Conservation (phyloP, 2,329 filamentous ascomycete species). For the Allantophomopsis lycopodina region DNA sequence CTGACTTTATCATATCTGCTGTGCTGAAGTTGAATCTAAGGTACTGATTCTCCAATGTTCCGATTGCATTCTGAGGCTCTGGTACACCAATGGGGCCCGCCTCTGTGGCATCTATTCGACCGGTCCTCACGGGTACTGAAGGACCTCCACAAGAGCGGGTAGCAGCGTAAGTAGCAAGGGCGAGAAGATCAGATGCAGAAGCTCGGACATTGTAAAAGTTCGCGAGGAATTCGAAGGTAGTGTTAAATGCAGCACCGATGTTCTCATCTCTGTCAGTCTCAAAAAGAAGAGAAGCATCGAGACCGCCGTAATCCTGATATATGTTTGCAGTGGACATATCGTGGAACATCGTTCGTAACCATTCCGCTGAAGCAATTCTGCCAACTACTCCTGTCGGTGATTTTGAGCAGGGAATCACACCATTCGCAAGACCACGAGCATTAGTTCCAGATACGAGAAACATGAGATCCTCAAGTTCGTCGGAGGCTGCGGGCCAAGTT, state of each 20-base stretch:
- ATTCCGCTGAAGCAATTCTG: conserved; percentile 44
- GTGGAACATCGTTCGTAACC: conserved; percentile 45
- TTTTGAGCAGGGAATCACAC: conserved; percentile 36
- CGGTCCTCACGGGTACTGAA: conserved; percentile 34
- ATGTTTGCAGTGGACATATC: conserved; percentile 40
- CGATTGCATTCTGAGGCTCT: conserved; percentile 27
- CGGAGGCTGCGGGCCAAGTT: conserved; percentile 45
- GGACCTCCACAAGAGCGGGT: conserved; percentile 46
- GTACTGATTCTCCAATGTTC: conserved; percentile 39
- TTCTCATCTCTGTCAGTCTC: conserved; percentile 29
- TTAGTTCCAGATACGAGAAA: conserved; percentile 41
- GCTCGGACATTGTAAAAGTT: conserved; percentile 35
- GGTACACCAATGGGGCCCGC: conserved; percentile 36
- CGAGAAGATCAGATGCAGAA: conserved; percentile 40
- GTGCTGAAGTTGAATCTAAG: conserved; percentile 39
- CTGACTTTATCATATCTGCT: conserved; percentile 44
- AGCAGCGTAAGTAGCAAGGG: conserved; percentile 41
- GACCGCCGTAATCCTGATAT: conserved; percentile 30
- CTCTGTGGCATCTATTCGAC: conserved; percentile 36
- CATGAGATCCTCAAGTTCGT: conserved; percentile 52
- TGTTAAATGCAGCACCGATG: conserved; percentile 29
- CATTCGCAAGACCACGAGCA: conserved; percentile 38
- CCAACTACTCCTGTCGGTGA: conserved; percentile 16
- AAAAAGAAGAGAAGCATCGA: conserved; percentile 44
- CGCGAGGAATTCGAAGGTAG: conserved; percentile 37